Base-by-base conservation (phyloP, 1,284 basidiomycete species). In the Heliocybe sulcata region DNA sequence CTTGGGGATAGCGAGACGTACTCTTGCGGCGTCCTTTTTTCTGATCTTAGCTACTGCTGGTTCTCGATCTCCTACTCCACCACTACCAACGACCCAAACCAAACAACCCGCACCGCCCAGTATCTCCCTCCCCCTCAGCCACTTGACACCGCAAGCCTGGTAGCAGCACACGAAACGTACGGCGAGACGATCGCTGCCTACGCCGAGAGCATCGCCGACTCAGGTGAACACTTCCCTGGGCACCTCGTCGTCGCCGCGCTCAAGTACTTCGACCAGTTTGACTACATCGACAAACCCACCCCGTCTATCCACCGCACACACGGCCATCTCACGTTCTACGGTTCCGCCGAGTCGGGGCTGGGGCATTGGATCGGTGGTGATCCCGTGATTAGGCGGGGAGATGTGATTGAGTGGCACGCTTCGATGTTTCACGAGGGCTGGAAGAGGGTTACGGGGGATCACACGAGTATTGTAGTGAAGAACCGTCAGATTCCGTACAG, bases 361-460 rank as follows among this genome's bases (percentile, higher is more conserved):
- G 81, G 80, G 19, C 63, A 68, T 4, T 83, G 81, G 81, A 64
- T 76, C 20, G 80, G 80, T 3, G 79, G 76, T 0, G 79, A 82
- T 60, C 72, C 74, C 57, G 69, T 75, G 16, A 69, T 82, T 6
- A 67, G 80, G 11, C 63, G 78, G 45, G 81, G 81, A 10, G 81
- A 83, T 59, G 77, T 83, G 53, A 73, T 79, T 38, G 77, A 83
- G 59, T 83, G 80, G 80, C 63, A 71, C 42, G 66, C 58, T 52
- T 76, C 70, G 45, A 67, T 65, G 53, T 22, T 23, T 22, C 3
- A 49, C n/a, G 14, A 16, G 47, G 22, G 47, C 47, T 26, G 47
- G 12, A 16, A 22, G 47, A n/a, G 23, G 20, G 14, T 29, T 22
- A 16, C 20, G 23, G 27, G 47, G 8, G 72, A 74, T 59, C 71